Evolutionary conservation across 2,329 filamentous ascomycete species (phyloP), one percentile per base, ranked within the genome.

Genomic region (Thelonectria discophora): DNA sequence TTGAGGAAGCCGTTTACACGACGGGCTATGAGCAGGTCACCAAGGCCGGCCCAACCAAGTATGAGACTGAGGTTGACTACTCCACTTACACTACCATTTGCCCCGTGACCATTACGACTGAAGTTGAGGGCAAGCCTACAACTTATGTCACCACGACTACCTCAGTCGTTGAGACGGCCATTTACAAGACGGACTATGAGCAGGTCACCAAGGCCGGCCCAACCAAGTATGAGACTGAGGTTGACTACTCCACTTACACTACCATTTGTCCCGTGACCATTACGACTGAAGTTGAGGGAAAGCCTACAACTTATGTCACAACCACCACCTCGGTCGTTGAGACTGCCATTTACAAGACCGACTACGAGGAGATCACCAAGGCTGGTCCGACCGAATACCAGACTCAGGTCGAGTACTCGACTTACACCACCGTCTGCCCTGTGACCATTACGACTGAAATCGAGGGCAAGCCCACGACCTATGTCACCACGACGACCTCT

Each of bases 241-340:
- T 80, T 8, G 73, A 73, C 17, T 79, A 81, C 68, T 75, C 71
- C 9, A 83, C 81, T 6, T 55, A 78, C 37, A 84, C 81, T 13
- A 77, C 74, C 15, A 72, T 82, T 13, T 81, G 77, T 71, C 80
- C 81, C 3, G 69, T 83, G 9, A 78, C 77, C 2, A 66, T 74
- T 5, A 79, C 76, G 6, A 78, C 77, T 17, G 74, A 74, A 2
- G 77, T 71, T 21, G 60, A 62, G 11, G 69, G 72, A 2, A 58
- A 48, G 32, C 42, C 24, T 5, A 34, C 51, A 21, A 58, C 48
- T 7, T 74, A 66, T 24, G 55, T 58, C 13, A 69, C 73, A 48
- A 75, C 70, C 1, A 69, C 68, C 5, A 73, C 69, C 24, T 62
- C 67, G 18, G 69, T 71, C 15, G 48, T 75, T 2, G 68, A 73